These are phyloP conservation scores for Cardiospermum halicacabum DNA, from an alignment of 345 rosid species.

Conservation along the genomic window DNA sequence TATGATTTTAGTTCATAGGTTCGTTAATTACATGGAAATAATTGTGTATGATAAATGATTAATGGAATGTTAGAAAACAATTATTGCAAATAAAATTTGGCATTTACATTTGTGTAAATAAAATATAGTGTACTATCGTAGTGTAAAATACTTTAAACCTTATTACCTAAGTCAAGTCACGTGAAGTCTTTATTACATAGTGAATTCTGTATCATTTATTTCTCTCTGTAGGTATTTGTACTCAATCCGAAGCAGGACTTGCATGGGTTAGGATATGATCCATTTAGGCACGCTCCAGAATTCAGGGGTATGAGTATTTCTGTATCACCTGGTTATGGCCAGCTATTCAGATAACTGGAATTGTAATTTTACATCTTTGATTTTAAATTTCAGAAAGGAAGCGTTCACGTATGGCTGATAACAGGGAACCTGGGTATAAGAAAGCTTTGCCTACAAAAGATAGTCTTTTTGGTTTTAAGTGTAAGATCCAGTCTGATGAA, in stretches of 20 bases:
- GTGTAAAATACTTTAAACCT: background rate
- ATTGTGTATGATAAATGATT: background rate
- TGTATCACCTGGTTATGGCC: slow-evolving; percentile 13
- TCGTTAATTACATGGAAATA: background rate
- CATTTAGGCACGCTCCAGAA: slow-evolving; percentile 95
- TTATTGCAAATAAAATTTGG: background rate
- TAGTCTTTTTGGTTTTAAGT: slow-evolving; percentile 66
- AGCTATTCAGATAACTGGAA: slow-evolving; percentile 2
- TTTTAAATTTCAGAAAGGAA: slow-evolving; percentile 56
- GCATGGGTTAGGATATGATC: slow-evolving; percentile 91
- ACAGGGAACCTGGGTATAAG: slow-evolving; percentile 38
- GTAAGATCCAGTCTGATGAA: slow-evolving; percentile 44
- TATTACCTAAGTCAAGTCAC: background rate
- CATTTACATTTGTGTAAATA: background rate
- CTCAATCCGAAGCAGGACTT: slow-evolving; percentile 87
- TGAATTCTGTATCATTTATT: background rate
- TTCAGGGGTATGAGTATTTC: slow-evolving; percentile 63
- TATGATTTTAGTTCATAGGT: background rate
- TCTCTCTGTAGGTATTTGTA: slow-evolving; percentile 55
- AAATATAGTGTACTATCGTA: background rate
- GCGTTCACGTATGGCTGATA: slow-evolving; percentile 49
- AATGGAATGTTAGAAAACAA: background rate
- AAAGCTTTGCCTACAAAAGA: slow-evolving; percentile 56
- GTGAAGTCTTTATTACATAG: background rate
- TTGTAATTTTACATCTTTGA: slow-evolving; percentile 14